phyloP scores from a whole-genome alignment of 768 basidiomycete species.

The Strobilomyces dryophilus region DNA sequence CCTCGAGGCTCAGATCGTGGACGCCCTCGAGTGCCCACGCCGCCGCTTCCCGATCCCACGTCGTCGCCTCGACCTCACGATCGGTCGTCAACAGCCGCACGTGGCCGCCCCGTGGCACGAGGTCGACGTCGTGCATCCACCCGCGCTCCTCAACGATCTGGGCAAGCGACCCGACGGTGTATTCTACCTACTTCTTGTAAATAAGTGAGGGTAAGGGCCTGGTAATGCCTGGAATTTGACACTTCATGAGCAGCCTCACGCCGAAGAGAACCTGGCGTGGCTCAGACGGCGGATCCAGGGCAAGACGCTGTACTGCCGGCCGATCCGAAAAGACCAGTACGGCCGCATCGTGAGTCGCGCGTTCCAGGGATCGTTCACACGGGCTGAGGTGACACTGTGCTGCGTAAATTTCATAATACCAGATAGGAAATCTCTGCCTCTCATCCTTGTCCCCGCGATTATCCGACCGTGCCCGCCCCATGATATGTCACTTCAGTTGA shows the following conservation, averaged over 20 bases:
- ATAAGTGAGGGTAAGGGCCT: no score
- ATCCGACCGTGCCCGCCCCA: no score
- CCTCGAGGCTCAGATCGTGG: constrained; percentile 43
- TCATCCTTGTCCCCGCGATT: no score
- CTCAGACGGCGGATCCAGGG: constrained; percentile 58
- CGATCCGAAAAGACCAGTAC: constrained; percentile 80
- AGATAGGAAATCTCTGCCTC: no score
- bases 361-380: not conserved
- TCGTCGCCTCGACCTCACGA: constrained; percentile 36
- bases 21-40: constrained; percentile 39
- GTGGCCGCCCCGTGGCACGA: constrained; percentile 57
- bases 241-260: constrained; percentile 73
- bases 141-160: constrained; percentile 42
- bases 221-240: no score
- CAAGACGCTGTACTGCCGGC: constrained; percentile 63
- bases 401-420: no score
- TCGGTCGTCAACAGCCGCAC: constrained; percentile 46
- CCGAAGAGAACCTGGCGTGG: constrained; percentile 73
- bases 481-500: no score
- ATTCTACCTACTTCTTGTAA: no score
- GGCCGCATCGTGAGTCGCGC: constrained; percentile 59
- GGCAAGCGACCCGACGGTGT: constrained; percentile 49
- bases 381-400: no score
- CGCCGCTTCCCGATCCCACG: constrained; percentile 51
- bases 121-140: constrained; percentile 51